Base-by-base conservation (phyloP, 306 rosid species). In the Cucumis hystrix region DNA sequence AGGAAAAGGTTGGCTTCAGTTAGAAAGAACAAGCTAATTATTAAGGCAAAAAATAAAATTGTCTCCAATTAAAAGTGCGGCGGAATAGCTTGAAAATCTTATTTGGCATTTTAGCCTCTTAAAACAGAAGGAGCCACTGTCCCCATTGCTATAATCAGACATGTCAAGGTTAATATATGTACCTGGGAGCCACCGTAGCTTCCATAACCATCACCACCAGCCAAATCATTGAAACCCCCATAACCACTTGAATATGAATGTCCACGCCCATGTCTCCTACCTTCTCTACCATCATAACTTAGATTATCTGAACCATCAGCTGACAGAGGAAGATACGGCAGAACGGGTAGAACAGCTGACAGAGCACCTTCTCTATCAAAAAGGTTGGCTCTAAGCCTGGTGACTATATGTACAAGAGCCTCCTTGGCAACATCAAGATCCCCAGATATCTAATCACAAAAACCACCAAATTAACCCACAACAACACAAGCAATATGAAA, bases 401-500 rank as follows among this genome's bases (percentile, higher is more conserved):
- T 92, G 72, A 90, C 91, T 51, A 96, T 89, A 55, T 96, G 99
- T 79, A 96, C 86, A 82, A 96, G 92, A 84, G 99, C 99, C 43
- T 96, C 99, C 88, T 92, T 96, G 78, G 91, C 99, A 40, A 96
- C 78, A 81, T 96, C 99, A 28, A 96, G 91, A 70, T 96, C 99
- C 80, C 99, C 99, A 8, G 97, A 82, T 83, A 96, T 86, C 99
- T 96, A 79, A 74, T 63, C 78, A 77, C 47, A 45, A 33, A 35
- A 67, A 63, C 57, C 59, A 63, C 56, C 13, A 55, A 55, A 41
- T 77, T 30, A 62, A 77, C 39, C 75, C 17, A 35, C 56, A 70
- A 64, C 78, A 88, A 83, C 59, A 40, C 37, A 75, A n/a, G 25
- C 41, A 21, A 20, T 17, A 20, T 10, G 30, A 16, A 75, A 35